Evolutionary conservation across 495 filamentous ascomycete genomes (phyloP).

Genomic region (Aspergillus haitiensis): DNA sequence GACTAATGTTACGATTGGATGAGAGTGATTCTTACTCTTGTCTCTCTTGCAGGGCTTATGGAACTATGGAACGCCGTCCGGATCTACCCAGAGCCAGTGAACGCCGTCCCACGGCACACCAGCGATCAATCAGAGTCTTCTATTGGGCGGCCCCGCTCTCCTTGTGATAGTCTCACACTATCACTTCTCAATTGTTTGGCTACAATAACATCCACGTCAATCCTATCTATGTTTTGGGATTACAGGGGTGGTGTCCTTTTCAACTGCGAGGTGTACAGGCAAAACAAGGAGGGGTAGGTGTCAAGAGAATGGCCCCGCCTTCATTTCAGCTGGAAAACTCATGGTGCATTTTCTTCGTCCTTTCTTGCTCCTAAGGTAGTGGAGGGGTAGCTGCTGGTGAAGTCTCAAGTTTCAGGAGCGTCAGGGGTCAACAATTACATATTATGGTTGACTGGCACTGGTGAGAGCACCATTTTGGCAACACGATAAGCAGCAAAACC

Average conservation of each 20-base stretch:
- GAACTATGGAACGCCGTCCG: constrained; percentile 14
- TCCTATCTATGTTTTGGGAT: constrained; percentile 14
- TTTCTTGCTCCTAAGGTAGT: background rate
- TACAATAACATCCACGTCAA: constrained; percentile 27
- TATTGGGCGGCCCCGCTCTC: constrained; percentile 15
- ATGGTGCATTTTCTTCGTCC: background rate
- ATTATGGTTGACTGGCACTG: background rate
- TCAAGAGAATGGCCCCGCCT: constrained; percentile 9
- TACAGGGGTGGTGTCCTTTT: constrained; percentile 12
- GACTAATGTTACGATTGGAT: constrained; percentile 5
- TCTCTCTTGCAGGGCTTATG: constrained; percentile 14
- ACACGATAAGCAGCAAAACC: constrained; percentile 3
- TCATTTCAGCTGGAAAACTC: background rate
- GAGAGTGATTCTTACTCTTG: background rate
- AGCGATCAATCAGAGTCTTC: constrained; percentile 4
- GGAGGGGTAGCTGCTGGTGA: background rate
- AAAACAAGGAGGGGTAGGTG: constrained; percentile 11
- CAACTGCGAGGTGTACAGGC: constrained; percentile 11
- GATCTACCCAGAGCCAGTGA: constrained; percentile 17
- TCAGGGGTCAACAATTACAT: background rate
- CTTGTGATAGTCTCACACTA: constrained; percentile 20
- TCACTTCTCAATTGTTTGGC: constrained; percentile 19
- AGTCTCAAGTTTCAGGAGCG: background rate
- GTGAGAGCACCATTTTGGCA: background rate
- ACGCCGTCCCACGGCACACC: background rate